phyloP scores from a whole-genome alignment of 108 stramenopile genomes.

The Pseudonitzschia multistriata region DNA sequence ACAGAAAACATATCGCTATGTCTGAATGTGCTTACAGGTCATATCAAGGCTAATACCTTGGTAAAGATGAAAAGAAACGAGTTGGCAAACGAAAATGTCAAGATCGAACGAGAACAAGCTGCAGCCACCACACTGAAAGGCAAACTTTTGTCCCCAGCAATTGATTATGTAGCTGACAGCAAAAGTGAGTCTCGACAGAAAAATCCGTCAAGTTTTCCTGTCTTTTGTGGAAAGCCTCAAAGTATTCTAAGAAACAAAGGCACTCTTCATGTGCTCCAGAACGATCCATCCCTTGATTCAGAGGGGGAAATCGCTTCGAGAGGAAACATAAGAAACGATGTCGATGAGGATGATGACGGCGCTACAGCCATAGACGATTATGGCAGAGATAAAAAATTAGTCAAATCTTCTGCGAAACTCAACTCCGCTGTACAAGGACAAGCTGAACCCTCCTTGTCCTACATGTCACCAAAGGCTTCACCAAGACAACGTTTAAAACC shows the following conservation, averaged over 20 bases:
- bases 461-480: background rate
- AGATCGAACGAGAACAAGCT: slow-evolving; percentile 42
- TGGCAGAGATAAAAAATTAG: slow-evolving; percentile 3
- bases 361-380: slow-evolving; percentile 1
- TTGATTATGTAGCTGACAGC: background rate
- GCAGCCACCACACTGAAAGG: slow-evolving; percentile 46
- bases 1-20: slow-evolving; percentile 60
- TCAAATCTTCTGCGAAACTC: background rate
- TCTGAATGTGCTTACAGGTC: slow-evolving; percentile 50
- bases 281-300: background rate
- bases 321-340: background rate
- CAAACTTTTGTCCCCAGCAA: slow-evolving; percentile 38
- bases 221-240: too few species aligned
- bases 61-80: slow-evolving; percentile 60
- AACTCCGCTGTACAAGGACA: background rate
- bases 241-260: background rate
- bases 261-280: background rate
- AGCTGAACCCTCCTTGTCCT: background rate
- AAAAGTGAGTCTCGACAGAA: background rate
- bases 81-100: slow-evolving; percentile 54
- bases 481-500: background rate
- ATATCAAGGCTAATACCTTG: slow-evolving; percentile 43
- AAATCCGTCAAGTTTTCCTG: background rate
- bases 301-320: background rate
- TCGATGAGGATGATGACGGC: background rate